Base-by-base conservation (phyloP, 1,139 yeast species). In the Groenewaldozyma sp. region DNA sequence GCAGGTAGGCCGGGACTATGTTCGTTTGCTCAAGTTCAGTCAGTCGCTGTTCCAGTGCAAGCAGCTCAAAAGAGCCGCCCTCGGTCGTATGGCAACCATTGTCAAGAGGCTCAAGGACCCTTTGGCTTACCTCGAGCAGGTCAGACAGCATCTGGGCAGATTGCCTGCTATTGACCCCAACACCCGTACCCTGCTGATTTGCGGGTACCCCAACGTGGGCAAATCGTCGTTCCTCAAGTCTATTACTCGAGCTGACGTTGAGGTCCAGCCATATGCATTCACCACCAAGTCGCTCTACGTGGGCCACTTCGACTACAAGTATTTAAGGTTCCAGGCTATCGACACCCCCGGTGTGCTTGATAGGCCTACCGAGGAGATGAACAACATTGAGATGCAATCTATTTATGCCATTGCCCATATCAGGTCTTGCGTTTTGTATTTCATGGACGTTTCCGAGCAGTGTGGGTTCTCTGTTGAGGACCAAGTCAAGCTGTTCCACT, bases 141-240 rank as follows among this genome's bases (percentile, higher is more conserved):
- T 91, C 45, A 82, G 99, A 68, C 99, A 91, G 69, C 99, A 91
- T 70, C 76, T 91, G 70, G 95, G 97, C 52, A 88, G 99, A 76
- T 72, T 91, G 54, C 99, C 99, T 46, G 78, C 93, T 53, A 93
- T 91, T 62, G 98, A 91, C 63, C 98, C 99, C 58, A 91, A 91
- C 65, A 93, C 99, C 42, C 82, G 99, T 71, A 93, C 99, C 28
- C 71, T 91, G 55, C 74, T 91, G 57, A 88, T 93, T 58, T 93
- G 98, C 70, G 99, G 99, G 47, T 91, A 91, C 67, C 99, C 99
- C 43, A 91, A 91, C 63, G 99, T 91, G 46, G 99, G 99, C 67
- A 91, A 91, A 67, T 91, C 98, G 11, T 86, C 96, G 18, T 91
- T 91, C 67, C 74, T 91, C 64, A 76, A 78, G 59, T 78, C 93